These are phyloP conservation scores for Trichothecium roseum DNA, from an alignment of 2,329 filamentous ascomycete genomes.

Conservation along the genomic window DNA sequence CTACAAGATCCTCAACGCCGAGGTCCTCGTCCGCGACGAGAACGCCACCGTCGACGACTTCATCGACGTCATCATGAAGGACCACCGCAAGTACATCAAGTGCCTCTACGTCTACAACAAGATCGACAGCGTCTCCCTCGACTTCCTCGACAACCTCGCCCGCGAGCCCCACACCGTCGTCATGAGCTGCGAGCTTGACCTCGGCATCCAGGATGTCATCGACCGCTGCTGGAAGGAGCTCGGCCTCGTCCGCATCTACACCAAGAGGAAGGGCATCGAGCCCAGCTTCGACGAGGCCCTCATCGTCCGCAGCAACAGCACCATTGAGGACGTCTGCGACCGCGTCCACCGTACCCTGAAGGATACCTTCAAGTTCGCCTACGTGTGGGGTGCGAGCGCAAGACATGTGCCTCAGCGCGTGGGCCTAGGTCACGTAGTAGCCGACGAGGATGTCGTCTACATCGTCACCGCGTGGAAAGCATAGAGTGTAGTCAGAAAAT, in stretches of 20 bases:
- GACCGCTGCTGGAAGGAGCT: conserved; percentile 94
- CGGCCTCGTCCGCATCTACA: conserved; percentile 83
- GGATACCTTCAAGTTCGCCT: conserved; percentile 97
- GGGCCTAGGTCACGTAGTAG: conserved; percentile 71
- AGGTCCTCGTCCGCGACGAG: conserved; percentile 91
- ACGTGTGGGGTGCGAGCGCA: conserved; percentile 96
- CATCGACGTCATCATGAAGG: conserved; percentile 99
- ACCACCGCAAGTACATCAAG: conserved; percentile 94
- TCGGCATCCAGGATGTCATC: conserved; percentile 87
- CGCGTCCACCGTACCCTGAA: conserved; percentile 87
- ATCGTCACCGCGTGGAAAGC: conserved; percentile 57
- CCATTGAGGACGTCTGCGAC: conserved; percentile 95
- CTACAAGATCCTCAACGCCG: conserved; percentile 98
- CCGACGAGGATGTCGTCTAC: conserved; percentile 58
- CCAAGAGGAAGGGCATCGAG: conserved; percentile 87
- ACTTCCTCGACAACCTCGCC: conserved; percentile 85
- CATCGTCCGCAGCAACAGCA: conserved; percentile 80
- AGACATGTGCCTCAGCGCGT: conserved; percentile 91
- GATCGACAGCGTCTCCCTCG: conserved; percentile 87
- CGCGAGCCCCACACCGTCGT: conserved; percentile 89
- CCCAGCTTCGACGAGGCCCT: conserved; percentile 85
- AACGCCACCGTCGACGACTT: conserved; percentile 94
- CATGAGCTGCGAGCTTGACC: conserved; percentile 94
- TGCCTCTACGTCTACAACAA: conserved; percentile 99
- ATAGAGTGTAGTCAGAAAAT: conserved; percentile 18